Percentiles rank a stretch among this genome's conserved stretches.
These are phyloP conservation scores for Termitomyces sp. DNA, from an alignment of 768 basidiomycete genomes.

Conservation along the genomic window DNA sequence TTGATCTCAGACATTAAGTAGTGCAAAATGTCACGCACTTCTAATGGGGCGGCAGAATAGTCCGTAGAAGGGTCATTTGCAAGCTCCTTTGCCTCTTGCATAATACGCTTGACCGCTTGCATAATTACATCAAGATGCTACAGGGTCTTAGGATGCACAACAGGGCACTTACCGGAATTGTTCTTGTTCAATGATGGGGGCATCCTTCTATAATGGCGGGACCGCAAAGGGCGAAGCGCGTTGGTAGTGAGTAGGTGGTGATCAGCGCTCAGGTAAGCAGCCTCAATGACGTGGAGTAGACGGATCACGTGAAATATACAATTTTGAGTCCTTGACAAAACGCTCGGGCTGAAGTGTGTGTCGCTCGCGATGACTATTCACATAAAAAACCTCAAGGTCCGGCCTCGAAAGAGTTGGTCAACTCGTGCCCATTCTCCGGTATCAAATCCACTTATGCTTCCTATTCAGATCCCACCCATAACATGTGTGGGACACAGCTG, in stretches of 20 bases:
- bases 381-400: constrained; percentile 76
- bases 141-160: not conserved
- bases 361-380: constrained; percentile 42
- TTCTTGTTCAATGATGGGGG: constrained; percentile 71
- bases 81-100: constrained; percentile 92
- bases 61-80: constrained; percentile 80
- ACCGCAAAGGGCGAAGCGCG: constrained; percentile 28
- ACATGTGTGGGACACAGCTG: constrained; percentile 64
- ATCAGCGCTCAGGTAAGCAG: not conserved
- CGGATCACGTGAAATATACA: constrained; percentile 12
- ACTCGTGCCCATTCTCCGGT: not conserved
- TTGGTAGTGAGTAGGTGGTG: constrained; percentile 29
- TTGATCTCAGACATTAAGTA: constrained; percentile 1
- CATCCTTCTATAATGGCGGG: constrained; percentile 16
- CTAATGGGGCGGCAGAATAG: constrained; percentile 80
- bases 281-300: constrained; percentile 14
- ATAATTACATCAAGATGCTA: not conserved
- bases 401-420: constrained; percentile 63
- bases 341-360: constrained; percentile 7
- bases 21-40: constrained; percentile 34
- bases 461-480: constrained; percentile 35
- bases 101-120: constrained; percentile 89
- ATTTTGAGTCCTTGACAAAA: not conserved
- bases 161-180: constrained; percentile 60
- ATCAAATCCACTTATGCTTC: constrained; percentile 1